phyloP scores from a whole-genome alignment of 768 basidiomycete species.

The Psilocybe cyanescens region DNA sequence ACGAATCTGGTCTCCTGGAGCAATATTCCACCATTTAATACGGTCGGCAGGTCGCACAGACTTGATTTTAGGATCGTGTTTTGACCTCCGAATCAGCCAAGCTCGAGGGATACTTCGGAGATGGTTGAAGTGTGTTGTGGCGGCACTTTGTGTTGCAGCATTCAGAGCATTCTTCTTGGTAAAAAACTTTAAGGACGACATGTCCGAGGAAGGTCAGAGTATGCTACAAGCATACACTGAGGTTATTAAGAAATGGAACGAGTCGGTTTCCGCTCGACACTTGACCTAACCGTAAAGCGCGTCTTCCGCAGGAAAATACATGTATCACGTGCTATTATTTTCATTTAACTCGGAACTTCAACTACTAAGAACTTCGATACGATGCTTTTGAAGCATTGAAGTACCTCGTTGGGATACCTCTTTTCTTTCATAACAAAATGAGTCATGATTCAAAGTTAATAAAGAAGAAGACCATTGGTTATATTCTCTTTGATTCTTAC shows the following conservation, averaged over 20 bases:
- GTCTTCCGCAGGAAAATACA: background rate
- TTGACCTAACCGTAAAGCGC: background rate
- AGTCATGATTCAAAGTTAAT: too few relatives aligned
- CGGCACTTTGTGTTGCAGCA: conserved; percentile 55
- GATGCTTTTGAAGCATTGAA: too few relatives aligned
- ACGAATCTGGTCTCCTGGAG: conserved; percentile 81
- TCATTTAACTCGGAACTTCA: background rate
- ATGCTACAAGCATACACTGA: conserved; percentile 4
- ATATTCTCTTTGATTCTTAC: background rate
- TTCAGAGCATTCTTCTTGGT: conserved; percentile 32
- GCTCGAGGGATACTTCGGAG: conserved; percentile 62
- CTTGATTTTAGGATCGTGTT: conserved; percentile 52
- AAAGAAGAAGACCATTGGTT: too few relatives aligned
- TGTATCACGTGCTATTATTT: background rate
- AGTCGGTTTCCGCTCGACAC: background rate
- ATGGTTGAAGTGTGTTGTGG: conserved; percentile 71
- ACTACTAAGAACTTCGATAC: too few relatives aligned
- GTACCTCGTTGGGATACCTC: too few relatives aligned
- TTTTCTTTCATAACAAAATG: too few relatives aligned
- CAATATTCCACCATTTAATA: conserved; percentile 87
- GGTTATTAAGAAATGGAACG: background rate
- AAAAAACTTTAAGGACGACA: conserved; percentile 16
- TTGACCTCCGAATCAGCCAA: conserved; percentile 48
- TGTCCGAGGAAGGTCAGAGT: conserved; percentile 2
- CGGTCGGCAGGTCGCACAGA: conserved; percentile 66